Base-by-base conservation (phyloP, 345 rosid species). In the Isatis tinctoria region DNA sequence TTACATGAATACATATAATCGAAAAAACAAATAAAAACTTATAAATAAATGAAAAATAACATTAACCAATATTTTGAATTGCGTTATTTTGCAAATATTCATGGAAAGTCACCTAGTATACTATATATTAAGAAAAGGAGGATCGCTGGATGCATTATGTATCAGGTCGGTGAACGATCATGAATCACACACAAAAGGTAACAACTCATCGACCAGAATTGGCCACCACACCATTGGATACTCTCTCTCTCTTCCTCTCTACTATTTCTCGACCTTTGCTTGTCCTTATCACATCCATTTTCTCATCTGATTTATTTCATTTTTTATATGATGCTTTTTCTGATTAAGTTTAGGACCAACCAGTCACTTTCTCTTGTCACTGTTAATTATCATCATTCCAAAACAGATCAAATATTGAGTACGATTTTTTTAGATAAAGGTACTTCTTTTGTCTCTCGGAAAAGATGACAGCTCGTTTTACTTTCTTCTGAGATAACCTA, bases 101-200 rank as follows among this genome's bases (percentile, higher is more conserved):
- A n/a, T n/a, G n/a, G n/a, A n/a, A n/a, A n/a, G n/a, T n/a, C n/a
- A n/a, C n/a, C n/a, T n/a, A n/a, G n/a, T n/a, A n/a, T n/a, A n/a
- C n/a, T n/a, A n/a, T n/a, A n/a, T 37, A 17, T 58, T 9, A 35
- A 59, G 43, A 59, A 10, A 9, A 49, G 9, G 54, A 40, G 61
- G 41, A 69, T 54, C 69, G 64, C 41, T 54, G 40, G 41, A 68
- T 69, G 41, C 53, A 53, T 54, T 69, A n/a, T n/a, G n/a, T n/a
- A 70, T 61, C 43, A 24, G 69, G 61, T 39, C 51, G 48, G 71
- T 67, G 49, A 37, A 67, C 8, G 37, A 24, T 47, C 60, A 41
- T 49, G 75, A 49, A 13, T 12, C 75, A 60, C 49, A 71, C 49
- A 36, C 59, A 70, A 35, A 45, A 33, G 74, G 74, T 35, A n/a